These are phyloP conservation scores for Sinapis alba DNA, from an alignment of 441 rosid genomes.

Conservation along the genomic window DNA sequence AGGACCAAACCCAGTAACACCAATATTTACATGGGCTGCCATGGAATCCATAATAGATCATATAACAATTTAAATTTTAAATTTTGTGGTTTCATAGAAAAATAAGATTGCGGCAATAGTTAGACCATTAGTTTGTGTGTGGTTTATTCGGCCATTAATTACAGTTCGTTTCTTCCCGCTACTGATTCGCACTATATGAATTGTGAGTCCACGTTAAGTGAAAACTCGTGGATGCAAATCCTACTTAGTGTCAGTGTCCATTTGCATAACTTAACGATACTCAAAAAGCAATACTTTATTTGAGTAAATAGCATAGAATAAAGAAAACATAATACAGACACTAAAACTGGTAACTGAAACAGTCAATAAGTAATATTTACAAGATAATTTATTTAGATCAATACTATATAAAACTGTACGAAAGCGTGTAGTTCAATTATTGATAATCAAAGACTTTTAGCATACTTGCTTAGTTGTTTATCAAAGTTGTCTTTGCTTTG, in stretches of 20 bases:
- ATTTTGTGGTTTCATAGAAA: too few species aligned
- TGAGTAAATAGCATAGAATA: too few species aligned
- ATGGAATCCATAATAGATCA: too few species aligned
- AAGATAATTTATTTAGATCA: background rate
- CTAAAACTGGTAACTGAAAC: too few species aligned
- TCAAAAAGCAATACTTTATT: background rate
- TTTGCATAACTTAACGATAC: background rate
- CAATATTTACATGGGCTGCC: too few species aligned
- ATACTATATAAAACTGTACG: background rate
- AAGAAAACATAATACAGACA: too few species aligned
- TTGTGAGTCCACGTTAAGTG: slow-evolving; percentile 15
- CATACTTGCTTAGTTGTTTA: slow-evolving; percentile 36
- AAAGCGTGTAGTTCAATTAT: slow-evolving; percentile 38
- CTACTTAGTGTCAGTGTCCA: slow-evolving; percentile 16
- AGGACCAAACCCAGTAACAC: too few species aligned
- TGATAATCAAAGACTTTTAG: slow-evolving; percentile 32
- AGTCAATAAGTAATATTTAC: too few species aligned
- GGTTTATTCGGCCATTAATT: background rate
- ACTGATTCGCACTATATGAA: background rate
- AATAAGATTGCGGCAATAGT: too few species aligned
- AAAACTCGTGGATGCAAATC: slow-evolving; percentile 15
- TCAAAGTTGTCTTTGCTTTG: slow-evolving; percentile 41
- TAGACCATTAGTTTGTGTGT: too few species aligned
- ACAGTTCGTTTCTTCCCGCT: background rate
- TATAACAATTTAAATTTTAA: too few species aligned